These are phyloP conservation scores for Lactifluus pinguis DNA, from an alignment of 768 basidiomycete genomes.

Conservation along the genomic window DNA sequence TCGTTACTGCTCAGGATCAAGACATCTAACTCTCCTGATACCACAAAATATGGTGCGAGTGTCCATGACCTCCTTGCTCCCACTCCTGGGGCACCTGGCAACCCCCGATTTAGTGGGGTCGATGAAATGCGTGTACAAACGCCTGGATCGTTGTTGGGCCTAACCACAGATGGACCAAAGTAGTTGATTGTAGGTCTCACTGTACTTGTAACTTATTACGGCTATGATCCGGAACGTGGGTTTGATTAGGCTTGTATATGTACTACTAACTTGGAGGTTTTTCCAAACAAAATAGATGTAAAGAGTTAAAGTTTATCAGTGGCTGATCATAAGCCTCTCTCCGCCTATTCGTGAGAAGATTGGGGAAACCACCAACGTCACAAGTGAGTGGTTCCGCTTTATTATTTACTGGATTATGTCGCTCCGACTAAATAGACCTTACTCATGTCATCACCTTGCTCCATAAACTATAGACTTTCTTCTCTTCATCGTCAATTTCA, in stretches of 20 bases:
- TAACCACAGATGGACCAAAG: slow-evolving; percentile 8
- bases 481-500: not conserved
- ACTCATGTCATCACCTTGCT: slow-evolving; percentile 7
- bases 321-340: not conserved
- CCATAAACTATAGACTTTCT: slow-evolving; percentile 1
- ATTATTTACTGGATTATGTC: not conserved
- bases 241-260: slow-evolving; percentile 9
- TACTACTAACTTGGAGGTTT: not conserved
- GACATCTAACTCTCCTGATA: slow-evolving; percentile 8
- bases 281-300: not conserved
- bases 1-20: slow-evolving; percentile 19
- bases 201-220: slow-evolving; percentile 8
- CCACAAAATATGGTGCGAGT: not conserved
- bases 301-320: no score
- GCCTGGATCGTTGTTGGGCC: slow-evolving; percentile 17
- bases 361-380: no score
- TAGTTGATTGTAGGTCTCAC: not conserved
- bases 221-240: not conserved
- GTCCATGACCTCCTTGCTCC: slow-evolving; percentile 1
- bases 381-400: no score
- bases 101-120: not conserved
- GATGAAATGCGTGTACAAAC: slow-evolving; percentile 18
- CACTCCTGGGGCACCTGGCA: not conserved
- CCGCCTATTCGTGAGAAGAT: no score
- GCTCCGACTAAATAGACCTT: not conserved